Evolutionary conservation across 2,329 filamentous ascomycete species (phyloP), one percentile per base, ranked within the genome.

Genomic region (Fusarium miscanthi): DNA sequence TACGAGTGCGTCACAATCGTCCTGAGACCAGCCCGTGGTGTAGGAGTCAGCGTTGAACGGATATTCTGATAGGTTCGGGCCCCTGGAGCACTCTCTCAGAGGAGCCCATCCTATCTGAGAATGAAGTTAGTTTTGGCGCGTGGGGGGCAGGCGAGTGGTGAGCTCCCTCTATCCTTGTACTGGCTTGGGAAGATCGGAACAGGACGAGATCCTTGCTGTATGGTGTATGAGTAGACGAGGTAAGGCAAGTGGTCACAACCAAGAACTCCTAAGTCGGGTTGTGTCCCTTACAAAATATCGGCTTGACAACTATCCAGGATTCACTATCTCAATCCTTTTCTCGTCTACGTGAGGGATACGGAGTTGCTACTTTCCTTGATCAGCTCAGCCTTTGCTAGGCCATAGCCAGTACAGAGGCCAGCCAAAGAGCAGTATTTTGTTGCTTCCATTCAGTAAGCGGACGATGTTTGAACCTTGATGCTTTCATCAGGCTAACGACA

Each of bases 71-170:
- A 65, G 69, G 68, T 43, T 51, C 49, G 46, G 63, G 59, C 41
- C 41, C 23, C 56, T 60, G 54, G 35, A 49, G 49, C 37, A 52
- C 58, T 48, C 43, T 46, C 49, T 56, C 53, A 30, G 49, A 23
- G 49, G 42, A 53, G 56, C 19, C 37, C 46, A 66, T 61, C 30
- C 37, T 46, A 70, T 61, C 54, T 51, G 42, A 49, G 42, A 43
- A 42, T 33, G 17, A 53, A 59, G 65, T 59, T 42, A 45, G 33
- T 27, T 38, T 53, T n/a, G 49, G 49, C 69, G 52, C 67, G 57
- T 74, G 70, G 71, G 71, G 71, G 71, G 70, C 49, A 27, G 23
- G 17, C 35, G 35, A 59, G 48, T 51, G 54, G 46, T 70, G 54
- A 69, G 65, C 37, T 66, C 66, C 27, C 51, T 54, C 45, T 25